Conservation (phyloP, 75 land plant genomes). For the Selaginella moellendorffii region DNA sequence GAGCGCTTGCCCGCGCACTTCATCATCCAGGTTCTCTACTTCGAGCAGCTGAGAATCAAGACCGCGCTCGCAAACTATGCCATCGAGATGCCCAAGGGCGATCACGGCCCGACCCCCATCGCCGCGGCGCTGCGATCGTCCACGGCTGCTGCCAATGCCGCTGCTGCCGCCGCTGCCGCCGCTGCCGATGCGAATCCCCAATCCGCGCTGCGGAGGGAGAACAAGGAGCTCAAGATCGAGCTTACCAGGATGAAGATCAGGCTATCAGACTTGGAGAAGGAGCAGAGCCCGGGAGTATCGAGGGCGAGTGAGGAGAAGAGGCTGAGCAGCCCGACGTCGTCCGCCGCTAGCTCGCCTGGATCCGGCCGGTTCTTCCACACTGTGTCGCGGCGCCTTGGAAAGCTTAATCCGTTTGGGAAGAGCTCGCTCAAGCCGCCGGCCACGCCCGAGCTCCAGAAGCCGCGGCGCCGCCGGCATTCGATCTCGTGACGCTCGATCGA, state of each 20-base stretch:
- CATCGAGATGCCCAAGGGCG: no score
- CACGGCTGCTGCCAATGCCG: no score
- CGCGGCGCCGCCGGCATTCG: neutral
- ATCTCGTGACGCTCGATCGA: neutral
- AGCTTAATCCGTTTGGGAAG: neutral
- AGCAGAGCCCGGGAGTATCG: neutral
- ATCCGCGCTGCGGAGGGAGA: neutral
- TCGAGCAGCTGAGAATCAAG: conserved; percentile 2
- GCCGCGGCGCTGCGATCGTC: no score
- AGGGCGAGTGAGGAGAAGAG: neutral
- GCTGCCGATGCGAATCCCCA: neutral
- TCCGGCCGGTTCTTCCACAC: neutral
- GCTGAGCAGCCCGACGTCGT: neutral
- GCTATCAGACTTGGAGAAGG: neutral
- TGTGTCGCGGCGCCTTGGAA: neutral
- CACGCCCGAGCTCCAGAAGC: neutral
- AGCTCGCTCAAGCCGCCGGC: neutral
- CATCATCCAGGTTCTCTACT: neutral
- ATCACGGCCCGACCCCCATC: no score
- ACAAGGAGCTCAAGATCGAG: neutral
- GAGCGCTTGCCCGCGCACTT: neutral
- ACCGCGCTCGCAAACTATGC: neutral
- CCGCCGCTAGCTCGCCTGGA: neutral
- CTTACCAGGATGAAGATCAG: neutral
- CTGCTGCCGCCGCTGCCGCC: neutral